phyloP scores from a whole-genome alignment of 2,329 filamentous ascomycete species.

The Penicillium sp. region DNA sequence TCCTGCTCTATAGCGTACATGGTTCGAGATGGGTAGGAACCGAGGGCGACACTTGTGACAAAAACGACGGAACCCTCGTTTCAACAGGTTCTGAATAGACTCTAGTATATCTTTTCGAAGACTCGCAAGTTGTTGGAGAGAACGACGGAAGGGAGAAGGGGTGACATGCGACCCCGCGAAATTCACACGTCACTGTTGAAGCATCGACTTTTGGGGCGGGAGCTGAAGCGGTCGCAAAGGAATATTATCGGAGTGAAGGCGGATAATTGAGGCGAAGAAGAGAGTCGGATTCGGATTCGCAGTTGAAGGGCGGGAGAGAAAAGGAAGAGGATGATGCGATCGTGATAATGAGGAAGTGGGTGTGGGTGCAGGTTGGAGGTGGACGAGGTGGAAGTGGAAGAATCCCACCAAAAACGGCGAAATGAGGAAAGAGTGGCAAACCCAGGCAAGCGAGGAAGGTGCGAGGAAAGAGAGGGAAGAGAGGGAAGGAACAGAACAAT shows the following conservation, averaged over 20 bases:
- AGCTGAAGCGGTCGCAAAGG: constrained; percentile 16
- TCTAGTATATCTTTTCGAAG: not conserved
- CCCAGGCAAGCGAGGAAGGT: not conserved
- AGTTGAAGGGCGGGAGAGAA: constrained; percentile 2
- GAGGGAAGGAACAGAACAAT: not conserved
- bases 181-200: constrained; percentile 32
- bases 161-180: constrained; percentile 32
- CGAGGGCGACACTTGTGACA: constrained; percentile 21
- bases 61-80: constrained; percentile 13
- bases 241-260: not conserved
- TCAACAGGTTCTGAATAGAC: too few relatives aligned
- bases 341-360: not conserved
- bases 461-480: not conserved
- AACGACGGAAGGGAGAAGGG: constrained; percentile 7
- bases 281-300: not conserved
- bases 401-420: constrained; percentile 14
- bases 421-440: constrained; percentile 15
- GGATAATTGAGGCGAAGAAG: not conserved
- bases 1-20: constrained; percentile 46
- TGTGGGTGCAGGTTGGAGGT: not conserved
- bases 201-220: constrained; percentile 29
- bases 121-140: not conserved
- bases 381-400: not conserved
- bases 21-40: constrained; percentile 32
- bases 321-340: not conserved